Conservation (phyloP, 495 filamentous ascomycete species). For the Wilcoxina mikolae region DNA sequence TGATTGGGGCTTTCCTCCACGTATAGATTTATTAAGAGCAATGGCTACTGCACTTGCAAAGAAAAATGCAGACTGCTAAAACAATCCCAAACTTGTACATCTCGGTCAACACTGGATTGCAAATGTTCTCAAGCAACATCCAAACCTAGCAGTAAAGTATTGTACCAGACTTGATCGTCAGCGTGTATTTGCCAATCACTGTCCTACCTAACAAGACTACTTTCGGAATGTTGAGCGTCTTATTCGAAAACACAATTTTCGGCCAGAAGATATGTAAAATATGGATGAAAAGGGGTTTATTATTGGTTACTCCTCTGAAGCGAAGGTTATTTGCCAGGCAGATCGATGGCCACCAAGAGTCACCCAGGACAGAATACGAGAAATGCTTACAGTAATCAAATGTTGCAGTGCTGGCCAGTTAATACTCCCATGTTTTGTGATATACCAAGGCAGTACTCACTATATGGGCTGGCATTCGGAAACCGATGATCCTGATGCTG, state of each 20-base stretch:
- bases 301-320: conserved; percentile 5
- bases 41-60: not conserved
- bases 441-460: not conserved
- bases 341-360: not conserved
- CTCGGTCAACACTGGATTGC: not conserved
- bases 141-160: not conserved
- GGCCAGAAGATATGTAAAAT: conserved; percentile 6
- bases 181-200: not conserved
- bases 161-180: conserved; percentile 1
- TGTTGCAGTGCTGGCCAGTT: not conserved
- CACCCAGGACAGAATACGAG: too few species aligned
- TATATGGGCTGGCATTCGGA: conserved; percentile 1
- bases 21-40: conserved; percentile 5
- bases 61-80: not conserved
- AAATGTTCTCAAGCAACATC: conserved; percentile 1
- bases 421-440: not conserved
- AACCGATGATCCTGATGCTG: conserved; percentile 4
- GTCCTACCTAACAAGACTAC: not conserved
- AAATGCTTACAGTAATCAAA: conserved; percentile 5
- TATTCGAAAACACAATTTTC: not conserved
- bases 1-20: conserved; percentile 2
- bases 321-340: conserved; percentile 7
- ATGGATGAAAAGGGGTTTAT: conserved; percentile 10
- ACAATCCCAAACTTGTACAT: not conserved
- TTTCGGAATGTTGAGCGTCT: conserved; percentile 4